These are phyloP conservation scores for Porpolomopsis calyptriformis DNA, from an alignment of 768 basidiomycete genomes.

Conservation along the genomic window DNA sequence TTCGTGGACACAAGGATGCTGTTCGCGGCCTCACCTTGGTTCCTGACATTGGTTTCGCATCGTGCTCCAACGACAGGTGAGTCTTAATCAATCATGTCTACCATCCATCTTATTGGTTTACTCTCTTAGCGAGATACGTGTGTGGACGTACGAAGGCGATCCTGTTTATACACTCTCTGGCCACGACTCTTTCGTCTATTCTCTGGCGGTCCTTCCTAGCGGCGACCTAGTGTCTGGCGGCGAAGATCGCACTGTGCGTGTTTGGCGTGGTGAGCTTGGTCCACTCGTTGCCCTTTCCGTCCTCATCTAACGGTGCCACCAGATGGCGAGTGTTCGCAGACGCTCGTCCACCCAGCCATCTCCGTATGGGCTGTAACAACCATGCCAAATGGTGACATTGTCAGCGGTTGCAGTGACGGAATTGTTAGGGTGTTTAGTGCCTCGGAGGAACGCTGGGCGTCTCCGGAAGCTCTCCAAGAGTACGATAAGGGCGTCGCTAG, in stretches of 20 bases:
- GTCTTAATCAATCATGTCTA: slow-evolving; percentile 9
- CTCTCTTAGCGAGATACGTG: slow-evolving; percentile 65
- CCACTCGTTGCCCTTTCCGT: slow-evolving; percentile 2
- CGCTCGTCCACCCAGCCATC: slow-evolving; percentile 85
- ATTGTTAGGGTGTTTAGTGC: slow-evolving; percentile 78
- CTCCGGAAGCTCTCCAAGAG: slow-evolving; percentile 47
- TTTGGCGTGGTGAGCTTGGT: slow-evolving; percentile 69
- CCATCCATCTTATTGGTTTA: slow-evolving; percentile 3
- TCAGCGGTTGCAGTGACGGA: slow-evolving; percentile 85
- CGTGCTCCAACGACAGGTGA: slow-evolving; percentile 90
- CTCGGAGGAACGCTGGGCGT: slow-evolving; percentile 63
- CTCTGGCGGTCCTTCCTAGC: slow-evolving; percentile 67
- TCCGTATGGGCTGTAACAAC: slow-evolving; percentile 93
- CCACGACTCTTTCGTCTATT: slow-evolving; percentile 96
- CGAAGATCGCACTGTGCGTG: slow-evolving; percentile 85
- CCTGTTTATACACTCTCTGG: slow-evolving; percentile 72
- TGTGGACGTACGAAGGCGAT: slow-evolving; percentile 84
- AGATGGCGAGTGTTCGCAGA: slow-evolving; percentile 87
- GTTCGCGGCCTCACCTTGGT: slow-evolving; percentile 78
- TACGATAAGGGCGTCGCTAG: slow-evolving; percentile 70
- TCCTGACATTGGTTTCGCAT: slow-evolving; percentile 86
- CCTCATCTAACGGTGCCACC: background rate
- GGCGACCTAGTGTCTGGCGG: slow-evolving; percentile 85
- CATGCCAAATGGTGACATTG: slow-evolving; percentile 86
- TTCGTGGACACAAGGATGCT: slow-evolving; percentile 80